These are phyloP conservation scores for Singerocomus inundabilis DNA, from an alignment of 1,284 basidiomycete species.

Conservation along the genomic window DNA sequence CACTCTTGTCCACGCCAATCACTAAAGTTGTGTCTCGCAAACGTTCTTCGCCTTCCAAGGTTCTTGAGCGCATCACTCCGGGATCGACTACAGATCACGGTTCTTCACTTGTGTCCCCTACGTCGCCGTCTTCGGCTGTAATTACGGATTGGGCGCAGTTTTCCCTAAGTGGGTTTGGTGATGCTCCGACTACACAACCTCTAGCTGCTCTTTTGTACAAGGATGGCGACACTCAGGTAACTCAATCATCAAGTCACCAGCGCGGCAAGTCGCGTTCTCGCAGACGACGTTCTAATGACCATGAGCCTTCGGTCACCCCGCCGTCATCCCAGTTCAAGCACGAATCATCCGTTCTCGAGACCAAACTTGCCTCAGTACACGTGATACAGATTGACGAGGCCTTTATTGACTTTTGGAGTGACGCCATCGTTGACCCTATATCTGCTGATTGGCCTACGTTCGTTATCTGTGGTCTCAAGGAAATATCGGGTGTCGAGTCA, in stretches of 20 bases:
- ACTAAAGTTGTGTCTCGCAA: conserved; percentile 17
- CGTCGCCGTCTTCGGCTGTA: conserved; percentile 23
- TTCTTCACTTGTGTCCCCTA: conserved; percentile 21
- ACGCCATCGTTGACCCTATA: conserved; percentile 65
- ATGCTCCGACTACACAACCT: conserved; percentile 40
- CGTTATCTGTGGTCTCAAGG: conserved; percentile 63
- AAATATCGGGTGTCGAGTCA: conserved; percentile 10
- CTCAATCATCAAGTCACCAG: conserved; percentile 38
- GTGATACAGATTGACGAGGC: conserved; percentile 68
- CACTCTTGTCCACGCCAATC: conserved; percentile 24
- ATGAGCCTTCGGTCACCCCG: not conserved
- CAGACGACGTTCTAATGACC: conserved; percentile 24
- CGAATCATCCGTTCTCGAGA: conserved; percentile 34
- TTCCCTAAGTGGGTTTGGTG: conserved; percentile 61
- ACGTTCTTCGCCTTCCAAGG: conserved; percentile 21
- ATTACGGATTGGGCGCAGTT: conserved; percentile 56
- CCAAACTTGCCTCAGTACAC: conserved; percentile 39
- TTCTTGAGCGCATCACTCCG: conserved; percentile 6
- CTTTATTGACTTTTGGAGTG: conserved; percentile 76
- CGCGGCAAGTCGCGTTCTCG: conserved; percentile 23
- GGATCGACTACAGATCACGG: conserved; percentile 1
- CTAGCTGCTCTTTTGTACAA: conserved; percentile 57
- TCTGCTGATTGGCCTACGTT: conserved; percentile 62
- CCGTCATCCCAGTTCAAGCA: conserved; percentile 8
- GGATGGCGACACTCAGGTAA: conserved; percentile 58